Conservation (phyloP, 2,329 filamentous ascomycete genomes). For the Aureobasidium sp. region DNA sequence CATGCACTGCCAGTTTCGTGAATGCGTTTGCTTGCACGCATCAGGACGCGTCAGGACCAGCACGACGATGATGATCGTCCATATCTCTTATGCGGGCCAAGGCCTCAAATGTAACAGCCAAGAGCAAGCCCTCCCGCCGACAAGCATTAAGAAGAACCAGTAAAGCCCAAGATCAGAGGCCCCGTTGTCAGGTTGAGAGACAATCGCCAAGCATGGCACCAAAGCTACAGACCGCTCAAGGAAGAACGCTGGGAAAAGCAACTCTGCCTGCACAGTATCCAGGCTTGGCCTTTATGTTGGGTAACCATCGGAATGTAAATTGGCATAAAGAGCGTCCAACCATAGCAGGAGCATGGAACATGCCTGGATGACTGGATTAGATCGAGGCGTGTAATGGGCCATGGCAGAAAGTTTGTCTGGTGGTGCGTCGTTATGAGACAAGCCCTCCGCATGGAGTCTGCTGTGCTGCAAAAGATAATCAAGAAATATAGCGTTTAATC, state of each 20-base stretch:
- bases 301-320: constrained; percentile 9
- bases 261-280: constrained; percentile 3
- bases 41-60: constrained; percentile 13
- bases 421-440: constrained; percentile 7
- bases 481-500: background rate
- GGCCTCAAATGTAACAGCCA: constrained; percentile 15
- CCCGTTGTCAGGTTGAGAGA: constrained; percentile 2
- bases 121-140: constrained; percentile 7
- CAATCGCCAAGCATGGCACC: constrained; percentile 8
- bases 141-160: constrained; percentile 14
- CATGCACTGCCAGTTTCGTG: background rate
- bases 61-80: constrained; percentile 11
- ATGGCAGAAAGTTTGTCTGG: constrained; percentile 8
- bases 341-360: background rate
- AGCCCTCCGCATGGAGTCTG: background rate
- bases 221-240: constrained; percentile 8
- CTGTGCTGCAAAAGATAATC: background rate
- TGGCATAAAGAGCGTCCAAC: background rate
- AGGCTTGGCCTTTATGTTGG: constrained; percentile 4
- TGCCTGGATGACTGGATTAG: background rate
- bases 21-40: background rate
- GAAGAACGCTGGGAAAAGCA: constrained; percentile 8
- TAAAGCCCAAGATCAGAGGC: constrained; percentile 1
- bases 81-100: constrained; percentile 15
- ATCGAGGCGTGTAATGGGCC: background rate